Base-by-base conservation (phyloP, 225 moss, liverwort and hornwort species). In the Physcomitrellopsis africana region DNA sequence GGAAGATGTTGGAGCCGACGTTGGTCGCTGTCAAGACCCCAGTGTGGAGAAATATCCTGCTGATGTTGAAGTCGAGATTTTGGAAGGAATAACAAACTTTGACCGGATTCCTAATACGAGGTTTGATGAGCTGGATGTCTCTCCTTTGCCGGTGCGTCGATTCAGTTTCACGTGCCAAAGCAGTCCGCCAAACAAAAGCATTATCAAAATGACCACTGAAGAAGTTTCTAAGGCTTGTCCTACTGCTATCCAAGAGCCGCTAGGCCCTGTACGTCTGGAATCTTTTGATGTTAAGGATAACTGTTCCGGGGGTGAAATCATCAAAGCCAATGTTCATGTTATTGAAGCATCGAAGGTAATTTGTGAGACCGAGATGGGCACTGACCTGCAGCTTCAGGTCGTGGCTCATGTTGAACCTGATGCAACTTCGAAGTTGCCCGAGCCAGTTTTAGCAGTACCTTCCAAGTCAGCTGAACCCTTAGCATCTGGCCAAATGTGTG, bases 91-190 rank as follows among this genome's bases (percentile, higher is more conserved):
- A 76, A 60, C 81, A 65, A 79, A 56, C 69, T 67, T 60, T 70
- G 80, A 82, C 49, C 79, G 70, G 42, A 51, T 70, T 63, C 82
- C 69, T 47, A 63, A 72, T 54, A 63, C 68, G 77, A 87, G 83
- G 46, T 73, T 85, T 52, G 82, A 81, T 83, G 87, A 91, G 55
- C 74, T 86, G 18, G 86, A 86, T 66, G 71, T 73, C 32, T 97
- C 97, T 79, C 96, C 94, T 64, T 82, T 97, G 75, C 94, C 90
- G 70, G 97, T 97, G 22, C 90, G 97, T 22, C 94, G 88, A 52
- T 97, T 97, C 69, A 92, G 92, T 84, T 97, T 97, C 62, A 85
- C 89, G 43, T 70, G 55, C 62, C 90, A 83, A 71, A 80, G 41
- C 29, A 85, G 83, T 55, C 81, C 87, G 41, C 69, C 62, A 54